These are phyloP conservation scores for Globisporangium uncinulatum DNA, from an alignment of 352 stramenopile species.

Conservation along the genomic window DNA sequence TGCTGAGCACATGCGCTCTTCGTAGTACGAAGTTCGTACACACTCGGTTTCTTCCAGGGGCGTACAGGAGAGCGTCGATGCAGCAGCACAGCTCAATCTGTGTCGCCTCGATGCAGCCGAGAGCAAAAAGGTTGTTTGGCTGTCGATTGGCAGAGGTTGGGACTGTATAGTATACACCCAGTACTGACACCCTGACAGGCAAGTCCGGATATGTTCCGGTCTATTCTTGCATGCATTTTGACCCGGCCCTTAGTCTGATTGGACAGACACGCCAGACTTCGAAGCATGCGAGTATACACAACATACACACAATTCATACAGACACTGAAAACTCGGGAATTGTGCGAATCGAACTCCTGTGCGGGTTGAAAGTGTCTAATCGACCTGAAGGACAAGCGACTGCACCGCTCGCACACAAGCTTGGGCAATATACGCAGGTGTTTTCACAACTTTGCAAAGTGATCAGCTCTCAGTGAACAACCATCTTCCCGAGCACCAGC, in stretches of 20 bases:
- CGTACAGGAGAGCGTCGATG: too few relatives aligned
- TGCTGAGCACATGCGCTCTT: too few relatives aligned
- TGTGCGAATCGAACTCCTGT: conserved; percentile 60
- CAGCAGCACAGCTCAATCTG: too few relatives aligned
- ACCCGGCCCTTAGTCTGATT: conserved; percentile 90
- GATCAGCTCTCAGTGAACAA: too few relatives aligned
- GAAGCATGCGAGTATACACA: conserved; percentile 55
- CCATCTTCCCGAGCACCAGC: too few relatives aligned
- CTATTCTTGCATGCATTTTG: conserved; percentile 79
- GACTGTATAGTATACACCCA: conserved; percentile 51
- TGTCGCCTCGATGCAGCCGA: background rate
- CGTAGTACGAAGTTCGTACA: too few relatives aligned
- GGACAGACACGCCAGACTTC: conserved; percentile 86
- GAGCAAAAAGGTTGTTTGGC: conserved; percentile 31
- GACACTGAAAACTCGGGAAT: background rate
- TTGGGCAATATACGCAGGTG: too few relatives aligned
- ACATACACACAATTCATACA: conserved; percentile 11
- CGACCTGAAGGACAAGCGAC: too few relatives aligned
- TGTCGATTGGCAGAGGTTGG: conserved; percentile 87
- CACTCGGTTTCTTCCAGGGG: too few relatives aligned
- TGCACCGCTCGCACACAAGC: too few relatives aligned
- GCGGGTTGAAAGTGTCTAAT: background rate
- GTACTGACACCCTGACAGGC: conserved; percentile 84
- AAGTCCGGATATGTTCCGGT: background rate
- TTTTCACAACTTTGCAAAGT: too few relatives aligned